Base-by-base conservation (phyloP, 371 early-diverging fungal species). In the Rhizopus arrhizus region DNA sequence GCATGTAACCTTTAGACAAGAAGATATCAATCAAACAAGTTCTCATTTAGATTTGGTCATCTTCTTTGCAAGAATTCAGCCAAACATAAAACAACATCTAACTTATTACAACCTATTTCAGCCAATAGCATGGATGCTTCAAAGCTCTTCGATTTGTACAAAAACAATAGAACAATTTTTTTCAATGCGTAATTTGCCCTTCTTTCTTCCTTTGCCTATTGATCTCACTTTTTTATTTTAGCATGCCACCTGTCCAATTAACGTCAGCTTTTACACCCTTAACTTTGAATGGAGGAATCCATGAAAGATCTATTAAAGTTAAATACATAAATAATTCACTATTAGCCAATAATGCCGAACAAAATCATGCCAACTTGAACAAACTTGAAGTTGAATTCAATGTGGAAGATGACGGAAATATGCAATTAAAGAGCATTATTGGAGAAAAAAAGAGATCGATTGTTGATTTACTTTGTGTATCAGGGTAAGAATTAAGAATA, bases 21-120 rank as follows among this genome's bases (percentile, higher is more conserved):
- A 22, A 42, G 1, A 15, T 28, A 28, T 9, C 32, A n/a, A 10
- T 28, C 22, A 7, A 22, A 1, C 12, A 15, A 11, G 11, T 38
- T 41, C n/a, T 15, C 47, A 22, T 33, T 9, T 63, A 76, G 77
- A 58, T 74, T 77, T 64, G 77, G 77, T n/a, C 50, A 72, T 50
- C 29, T 70, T 22, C 54, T 77, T 4, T 68, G 70, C 15, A 47
- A 62, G 33, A 63, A 74, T 51, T 57, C 61, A 15, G 36, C 52
- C 50, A 22, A 49, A 46, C 53, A 31, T 33, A 43, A 28, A n/a
- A 38, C 48, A 29, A 36, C 36, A 13, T 34, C 36, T 5, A 62
- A 61, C 32, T 35, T 59, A 45, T 5, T 69, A 31, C 35, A 61
- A 52, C 66, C 70, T 28, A 45, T 55, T 10, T 35, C 61, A 50